phyloP scores from a whole-genome alignment of 2,329 filamentous ascomycete genomes.

The Scorias spongiosa region DNA sequence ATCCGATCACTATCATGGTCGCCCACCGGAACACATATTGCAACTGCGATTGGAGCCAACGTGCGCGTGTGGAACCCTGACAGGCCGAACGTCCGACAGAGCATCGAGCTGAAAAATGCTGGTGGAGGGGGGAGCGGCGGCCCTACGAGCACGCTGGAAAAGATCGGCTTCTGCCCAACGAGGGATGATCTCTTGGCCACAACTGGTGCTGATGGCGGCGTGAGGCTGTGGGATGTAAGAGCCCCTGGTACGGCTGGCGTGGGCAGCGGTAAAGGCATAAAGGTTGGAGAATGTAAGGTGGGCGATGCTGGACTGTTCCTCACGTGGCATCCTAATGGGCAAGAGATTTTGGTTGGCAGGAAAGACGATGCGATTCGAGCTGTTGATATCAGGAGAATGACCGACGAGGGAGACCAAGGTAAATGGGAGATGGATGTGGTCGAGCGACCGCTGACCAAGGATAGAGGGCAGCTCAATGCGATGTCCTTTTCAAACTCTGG shows the following conservation, averaged over 20 bases:
- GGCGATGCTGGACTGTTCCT: conserved; percentile 43
- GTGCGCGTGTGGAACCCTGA: conserved; percentile 73
- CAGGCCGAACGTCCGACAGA: conserved; percentile 55
- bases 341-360: conserved; percentile 55
- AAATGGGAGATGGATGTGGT: conserved; percentile 6
- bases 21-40: conserved; percentile 65
- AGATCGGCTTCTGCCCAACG: conserved; percentile 62
- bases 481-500: conserved; percentile 61
- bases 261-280: conserved; percentile 12
- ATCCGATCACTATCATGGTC: conserved; percentile 58
- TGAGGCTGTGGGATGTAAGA: conserved; percentile 68
- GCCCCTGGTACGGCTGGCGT: conserved; percentile 31
- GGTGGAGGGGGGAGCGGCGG: conserved; percentile 24
- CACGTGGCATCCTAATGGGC: conserved; percentile 59
- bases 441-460: conserved; percentile 11
- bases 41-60: conserved; percentile 59
- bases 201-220: conserved; percentile 56
- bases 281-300: conserved; percentile 33
- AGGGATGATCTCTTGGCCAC: conserved; percentile 66
- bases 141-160: conserved; percentile 51
- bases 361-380: conserved; percentile 38
- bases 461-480: conserved; percentile 47
- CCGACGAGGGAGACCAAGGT: background rate
- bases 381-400: conserved; percentile 16
- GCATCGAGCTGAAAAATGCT: conserved; percentile 50